Evolutionary conservation across 164 flowering plant species (phyloP).

Genomic region (Cinnamomum micranthum): DNA sequence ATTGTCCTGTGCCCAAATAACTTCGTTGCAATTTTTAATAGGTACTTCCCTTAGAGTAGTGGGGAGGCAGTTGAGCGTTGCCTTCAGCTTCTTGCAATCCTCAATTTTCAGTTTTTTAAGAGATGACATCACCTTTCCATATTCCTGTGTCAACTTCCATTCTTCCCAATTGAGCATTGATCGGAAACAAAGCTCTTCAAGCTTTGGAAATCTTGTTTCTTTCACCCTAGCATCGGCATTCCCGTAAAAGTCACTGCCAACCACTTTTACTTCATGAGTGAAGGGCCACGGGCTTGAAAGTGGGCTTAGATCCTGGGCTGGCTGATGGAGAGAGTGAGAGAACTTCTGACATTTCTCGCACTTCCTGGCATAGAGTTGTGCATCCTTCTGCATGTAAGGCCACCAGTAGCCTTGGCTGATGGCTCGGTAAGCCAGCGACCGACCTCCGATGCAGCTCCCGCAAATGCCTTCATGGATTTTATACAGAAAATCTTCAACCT

Average conservation of each 20-base stretch:
- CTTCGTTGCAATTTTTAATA: background rate
- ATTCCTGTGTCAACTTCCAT: constrained; percentile 1
- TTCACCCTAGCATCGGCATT: background rate
- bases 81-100: background rate
- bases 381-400: too few relatives aligned
- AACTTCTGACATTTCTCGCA: too few relatives aligned
- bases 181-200: background rate
- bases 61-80: background rate
- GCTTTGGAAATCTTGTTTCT: background rate
- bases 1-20: background rate
- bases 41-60: background rate
- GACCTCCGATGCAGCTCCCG: too few relatives aligned
- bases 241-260: background rate
- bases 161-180: background rate
- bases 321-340: too few relatives aligned
- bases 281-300: too few relatives aligned
- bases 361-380: too few relatives aligned
- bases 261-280: background rate
- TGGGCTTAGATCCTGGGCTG: too few relatives aligned
- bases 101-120: background rate
- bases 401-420: too few relatives aligned
- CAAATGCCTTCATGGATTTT: too few relatives aligned
- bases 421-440: too few relatives aligned
- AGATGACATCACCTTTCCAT: background rate
- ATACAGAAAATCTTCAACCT: too few relatives aligned